These are phyloP conservation scores for Pyrenochaeta sp. DNA, from an alignment of 2,329 filamentous ascomycete species.

Conservation along the genomic window DNA sequence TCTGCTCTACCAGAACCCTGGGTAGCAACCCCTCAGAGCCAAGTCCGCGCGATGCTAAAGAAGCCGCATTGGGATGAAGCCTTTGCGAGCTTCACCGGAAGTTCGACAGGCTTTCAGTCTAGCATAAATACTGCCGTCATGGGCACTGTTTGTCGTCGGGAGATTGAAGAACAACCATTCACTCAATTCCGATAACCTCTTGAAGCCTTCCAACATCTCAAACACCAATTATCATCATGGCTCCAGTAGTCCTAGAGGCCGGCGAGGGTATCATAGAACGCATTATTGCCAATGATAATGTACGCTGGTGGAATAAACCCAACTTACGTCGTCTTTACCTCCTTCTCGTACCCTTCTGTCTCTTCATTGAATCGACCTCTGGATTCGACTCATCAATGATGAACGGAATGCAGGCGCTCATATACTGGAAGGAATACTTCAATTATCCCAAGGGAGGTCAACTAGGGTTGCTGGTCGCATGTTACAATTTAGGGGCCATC, in stretches of 20 bases:
- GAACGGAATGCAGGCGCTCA: constrained; percentile 43
- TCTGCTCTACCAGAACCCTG: constrained; percentile 1
- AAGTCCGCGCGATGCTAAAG: constrained; percentile 22
- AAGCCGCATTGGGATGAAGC: not conserved
- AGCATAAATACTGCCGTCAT: not conserved
- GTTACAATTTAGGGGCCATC: constrained; percentile 68
- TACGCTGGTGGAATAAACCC: constrained; percentile 66
- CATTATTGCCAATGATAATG: constrained; percentile 48
- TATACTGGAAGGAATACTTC: constrained; percentile 58
- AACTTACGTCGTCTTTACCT: constrained; percentile 67
- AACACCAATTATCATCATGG: constrained; percentile 24
- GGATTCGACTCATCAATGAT: constrained; percentile 65
- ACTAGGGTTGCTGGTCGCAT: constrained; percentile 65
- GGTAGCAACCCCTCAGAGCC: constrained; percentile 29
- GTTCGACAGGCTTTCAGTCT: constrained; percentile 2
- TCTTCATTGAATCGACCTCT: constrained; percentile 70
- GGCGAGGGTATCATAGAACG: constrained; percentile 43
- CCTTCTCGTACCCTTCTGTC: constrained; percentile 66
- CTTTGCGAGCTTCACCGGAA: not conserved
- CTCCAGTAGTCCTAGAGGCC: constrained; percentile 24
- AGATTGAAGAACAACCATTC: no score
- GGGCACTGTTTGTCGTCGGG: no score
- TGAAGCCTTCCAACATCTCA: no score
- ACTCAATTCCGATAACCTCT: no score
- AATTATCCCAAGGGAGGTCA: constrained; percentile 55